Evolutionary conservation across 2,329 filamentous ascomycete genomes (phyloP).

Genomic region (Alternaria postmessia): DNA sequence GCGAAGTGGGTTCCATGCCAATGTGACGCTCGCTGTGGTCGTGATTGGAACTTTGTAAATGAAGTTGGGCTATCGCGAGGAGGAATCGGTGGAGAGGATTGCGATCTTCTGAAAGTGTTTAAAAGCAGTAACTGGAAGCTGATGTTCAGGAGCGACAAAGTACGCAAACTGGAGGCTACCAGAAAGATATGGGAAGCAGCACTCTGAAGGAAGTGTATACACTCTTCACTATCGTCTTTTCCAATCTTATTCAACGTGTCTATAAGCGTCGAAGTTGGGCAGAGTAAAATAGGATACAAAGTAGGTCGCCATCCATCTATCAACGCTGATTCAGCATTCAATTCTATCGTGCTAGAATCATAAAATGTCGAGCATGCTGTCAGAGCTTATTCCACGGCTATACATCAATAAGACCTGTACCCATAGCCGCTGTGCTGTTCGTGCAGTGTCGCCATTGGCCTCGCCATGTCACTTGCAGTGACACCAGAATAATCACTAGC

Average conservation of each 20-base stretch:
- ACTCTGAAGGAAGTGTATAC: neutral
- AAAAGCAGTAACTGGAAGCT: neutral
- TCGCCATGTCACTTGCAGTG: neutral
- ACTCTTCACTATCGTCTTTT: neutral
- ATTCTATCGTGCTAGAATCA: neutral
- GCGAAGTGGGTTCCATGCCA: slow-evolving; percentile 12
- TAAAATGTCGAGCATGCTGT: neutral
- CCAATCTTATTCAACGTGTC: neutral
- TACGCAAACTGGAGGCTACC: neutral
- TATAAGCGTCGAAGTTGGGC: neutral
- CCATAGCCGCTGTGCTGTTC: neutral
- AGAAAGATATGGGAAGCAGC: neutral
- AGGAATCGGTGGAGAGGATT: neutral
- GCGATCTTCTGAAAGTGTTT: neutral
- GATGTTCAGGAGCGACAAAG: neutral
- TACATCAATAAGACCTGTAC: neutral
- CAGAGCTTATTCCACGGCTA: neutral
- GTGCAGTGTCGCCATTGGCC: neutral
- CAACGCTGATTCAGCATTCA: neutral
- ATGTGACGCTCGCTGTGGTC: slow-evolving; percentile 3
- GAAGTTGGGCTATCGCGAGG: neutral
- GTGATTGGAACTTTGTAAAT: neutral
- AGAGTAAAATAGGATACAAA: neutral
- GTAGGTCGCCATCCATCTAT: neutral
- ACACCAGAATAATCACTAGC: neutral